Percentiles rank a stretch among this genome's conserved stretches.
Evolutionary conservation across 192 early-diverging fungal species (phyloP).

Genomic region (Backusella mclennaniae): DNA sequence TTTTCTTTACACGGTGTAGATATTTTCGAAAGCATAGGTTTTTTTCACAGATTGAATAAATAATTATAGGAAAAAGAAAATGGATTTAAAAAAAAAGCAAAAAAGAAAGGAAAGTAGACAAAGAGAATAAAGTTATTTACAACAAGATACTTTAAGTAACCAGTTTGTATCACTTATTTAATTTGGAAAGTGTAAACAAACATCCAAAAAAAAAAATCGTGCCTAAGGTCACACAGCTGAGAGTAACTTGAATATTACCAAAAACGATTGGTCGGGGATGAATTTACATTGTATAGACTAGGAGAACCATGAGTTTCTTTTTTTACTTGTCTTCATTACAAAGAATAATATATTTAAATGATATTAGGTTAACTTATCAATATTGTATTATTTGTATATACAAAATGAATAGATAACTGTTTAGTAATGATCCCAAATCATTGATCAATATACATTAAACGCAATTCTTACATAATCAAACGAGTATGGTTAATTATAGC

Average conservation of each 20-base stretch:
- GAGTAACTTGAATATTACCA: background rate
- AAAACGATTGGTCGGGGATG: background rate
- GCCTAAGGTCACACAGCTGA: background rate
- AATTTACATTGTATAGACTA: no score
- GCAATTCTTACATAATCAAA: no score
- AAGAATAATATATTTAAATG: no score
- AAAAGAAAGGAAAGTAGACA: background rate
- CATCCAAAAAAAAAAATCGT: background rate
- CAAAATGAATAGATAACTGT: no score
- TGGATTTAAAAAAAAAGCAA: background rate
- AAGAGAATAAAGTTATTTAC: background rate
- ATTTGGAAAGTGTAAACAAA: slow-evolving; percentile 5
- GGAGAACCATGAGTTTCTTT: no score
- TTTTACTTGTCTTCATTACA: no score
- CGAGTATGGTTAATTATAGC: no score
- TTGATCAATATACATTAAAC: no score
- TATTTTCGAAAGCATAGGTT: background rate
- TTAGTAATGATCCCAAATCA: no score
- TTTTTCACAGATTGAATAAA: background rate
- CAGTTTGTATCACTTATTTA: background rate
- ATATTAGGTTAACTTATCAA: no score
- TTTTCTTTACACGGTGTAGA: background rate
- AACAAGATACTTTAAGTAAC: background rate
- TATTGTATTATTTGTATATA: no score
- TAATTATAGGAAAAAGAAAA: background rate